Percentiles rank a stretch among this genome's conserved stretches.
Evolutionary conservation across 305 asterid species (phyloP).

Genomic region (Fraxinus nigra): DNA sequence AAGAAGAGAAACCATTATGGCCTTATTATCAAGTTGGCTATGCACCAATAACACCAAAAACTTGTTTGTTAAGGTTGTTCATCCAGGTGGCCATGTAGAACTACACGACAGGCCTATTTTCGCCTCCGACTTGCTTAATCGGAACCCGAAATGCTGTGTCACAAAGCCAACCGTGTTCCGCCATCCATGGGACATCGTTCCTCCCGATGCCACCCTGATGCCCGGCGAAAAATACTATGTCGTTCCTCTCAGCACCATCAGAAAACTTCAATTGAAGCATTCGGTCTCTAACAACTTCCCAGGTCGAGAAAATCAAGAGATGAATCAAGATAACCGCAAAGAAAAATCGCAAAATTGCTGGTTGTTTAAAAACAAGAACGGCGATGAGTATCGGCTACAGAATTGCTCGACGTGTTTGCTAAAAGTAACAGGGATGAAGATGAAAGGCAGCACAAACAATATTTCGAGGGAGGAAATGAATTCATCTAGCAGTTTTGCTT

Average conservation of each 20-base stretch:
- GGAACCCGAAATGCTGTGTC: conserved; percentile 58
- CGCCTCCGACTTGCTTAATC: conserved; percentile 49
- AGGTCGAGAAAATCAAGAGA: conserved; percentile 4
- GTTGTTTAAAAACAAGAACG: conserved; percentile 23
- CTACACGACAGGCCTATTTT: conserved; percentile 58
- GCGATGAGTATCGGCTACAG: not conserved
- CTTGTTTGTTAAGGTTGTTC: conserved; percentile 55
- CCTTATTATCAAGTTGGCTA: conserved; percentile 40
- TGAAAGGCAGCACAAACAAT: not conserved
- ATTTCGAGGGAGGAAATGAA: not conserved
- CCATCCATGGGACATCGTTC: conserved; percentile 47
- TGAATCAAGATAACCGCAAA: not conserved
- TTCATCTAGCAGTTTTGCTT: not conserved
- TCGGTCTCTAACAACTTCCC: conserved; percentile 8
- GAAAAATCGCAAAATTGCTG: conserved; percentile 31
- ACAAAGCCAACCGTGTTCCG: conserved; percentile 58
- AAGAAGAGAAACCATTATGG: conserved; percentile 18
- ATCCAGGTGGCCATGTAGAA: conserved; percentile 74
- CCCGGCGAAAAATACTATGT: conserved; percentile 62
- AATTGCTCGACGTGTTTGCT: conserved; percentile 1
- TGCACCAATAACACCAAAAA: conserved; percentile 41
- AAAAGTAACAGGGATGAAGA: not conserved
- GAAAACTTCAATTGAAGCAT: conserved; percentile 47
- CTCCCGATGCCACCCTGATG: conserved; percentile 50
- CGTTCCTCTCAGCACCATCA: conserved; percentile 54